These are phyloP conservation scores for Annona squamosa DNA, from an alignment of 164 flowering plant genomes.

Conservation along the genomic window DNA sequence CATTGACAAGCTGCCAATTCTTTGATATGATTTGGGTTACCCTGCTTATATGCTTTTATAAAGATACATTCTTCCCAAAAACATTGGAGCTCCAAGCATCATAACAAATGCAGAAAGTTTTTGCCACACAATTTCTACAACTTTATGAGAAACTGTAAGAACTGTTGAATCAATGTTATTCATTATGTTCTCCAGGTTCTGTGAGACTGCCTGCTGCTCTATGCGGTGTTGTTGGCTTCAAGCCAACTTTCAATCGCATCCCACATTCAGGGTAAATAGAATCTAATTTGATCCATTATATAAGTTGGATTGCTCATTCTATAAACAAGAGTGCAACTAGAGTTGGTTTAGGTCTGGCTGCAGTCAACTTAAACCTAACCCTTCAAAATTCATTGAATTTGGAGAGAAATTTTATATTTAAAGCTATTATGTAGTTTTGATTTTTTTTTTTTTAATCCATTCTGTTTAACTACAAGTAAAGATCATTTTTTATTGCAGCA, in stretches of 20 bases:
- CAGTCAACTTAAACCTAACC: too few relatives aligned
- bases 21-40: background rate
- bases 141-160: background rate
- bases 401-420: too few relatives aligned
- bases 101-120: too few relatives aligned
- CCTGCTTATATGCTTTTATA: background rate
- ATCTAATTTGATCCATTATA: background rate
- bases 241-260: constrained; percentile 78
- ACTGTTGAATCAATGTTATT: background rate
- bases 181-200: constrained; percentile 52
- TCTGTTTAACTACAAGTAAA: too few relatives aligned
- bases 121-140: background rate
- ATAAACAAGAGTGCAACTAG: too few relatives aligned
- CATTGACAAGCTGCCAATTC: background rate
- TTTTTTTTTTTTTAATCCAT: too few relatives aligned
- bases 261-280: constrained; percentile 69
- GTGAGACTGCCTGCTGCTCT: constrained; percentile 94
- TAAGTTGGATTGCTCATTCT: too few relatives aligned
- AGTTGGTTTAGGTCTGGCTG: too few relatives aligned
- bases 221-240: constrained; percentile 88
- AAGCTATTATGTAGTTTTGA: too few relatives aligned
- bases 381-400: too few relatives aligned
- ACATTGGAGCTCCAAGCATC: too few relatives aligned
- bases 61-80: background rate
- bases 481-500: too few relatives aligned